These are phyloP conservation scores for Monosporascus sp. DNA, from an alignment of 2,329 filamentous ascomycete species.

Conservation along the genomic window DNA sequence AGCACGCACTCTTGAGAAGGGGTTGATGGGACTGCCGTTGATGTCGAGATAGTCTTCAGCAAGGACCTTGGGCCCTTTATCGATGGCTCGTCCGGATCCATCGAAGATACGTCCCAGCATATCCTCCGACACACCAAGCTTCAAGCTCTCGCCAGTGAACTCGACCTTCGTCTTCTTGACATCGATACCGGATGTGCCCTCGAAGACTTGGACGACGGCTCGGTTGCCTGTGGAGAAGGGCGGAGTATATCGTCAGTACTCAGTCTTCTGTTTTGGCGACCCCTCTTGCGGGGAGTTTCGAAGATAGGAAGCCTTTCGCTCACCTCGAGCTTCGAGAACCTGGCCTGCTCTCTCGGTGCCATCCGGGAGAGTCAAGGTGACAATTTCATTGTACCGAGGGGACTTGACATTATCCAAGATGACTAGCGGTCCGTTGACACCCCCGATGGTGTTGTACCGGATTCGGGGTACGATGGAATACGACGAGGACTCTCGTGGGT, in stretches of 20 bases:
- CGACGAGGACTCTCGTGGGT: constrained; percentile 54
- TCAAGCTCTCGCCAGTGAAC: constrained; percentile 94
- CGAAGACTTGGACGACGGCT: constrained; percentile 96
- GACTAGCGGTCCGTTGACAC: constrained; percentile 96
- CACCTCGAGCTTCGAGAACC: constrained; percentile 95
- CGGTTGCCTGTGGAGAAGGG: constrained; percentile 61
- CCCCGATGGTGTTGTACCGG: constrained; percentile 96
- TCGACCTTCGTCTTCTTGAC: constrained; percentile 99
- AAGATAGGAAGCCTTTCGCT: constrained; percentile 10
- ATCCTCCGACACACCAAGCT: constrained; percentile 98
- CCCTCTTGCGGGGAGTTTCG: background rate
- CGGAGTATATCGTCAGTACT: constrained; percentile 15
- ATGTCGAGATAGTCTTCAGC: constrained; percentile 98
- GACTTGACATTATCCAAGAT: constrained; percentile 99
- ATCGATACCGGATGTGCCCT: constrained; percentile 94
- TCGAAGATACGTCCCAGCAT: constrained; percentile 99
- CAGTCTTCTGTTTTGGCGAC: background rate
- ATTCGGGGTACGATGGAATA: constrained; percentile 59
- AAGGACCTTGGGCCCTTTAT: constrained; percentile 97
- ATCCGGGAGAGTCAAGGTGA: constrained; percentile 91
- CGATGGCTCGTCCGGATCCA: constrained; percentile 94
- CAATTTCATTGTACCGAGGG: constrained; percentile 95
- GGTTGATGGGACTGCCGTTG: constrained; percentile 98
- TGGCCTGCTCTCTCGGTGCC: constrained; percentile 90
- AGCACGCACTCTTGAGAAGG: constrained; percentile 77